phyloP scores from a whole-genome alignment of 257 asterid species.

The Solanum sejunctum region DNA sequence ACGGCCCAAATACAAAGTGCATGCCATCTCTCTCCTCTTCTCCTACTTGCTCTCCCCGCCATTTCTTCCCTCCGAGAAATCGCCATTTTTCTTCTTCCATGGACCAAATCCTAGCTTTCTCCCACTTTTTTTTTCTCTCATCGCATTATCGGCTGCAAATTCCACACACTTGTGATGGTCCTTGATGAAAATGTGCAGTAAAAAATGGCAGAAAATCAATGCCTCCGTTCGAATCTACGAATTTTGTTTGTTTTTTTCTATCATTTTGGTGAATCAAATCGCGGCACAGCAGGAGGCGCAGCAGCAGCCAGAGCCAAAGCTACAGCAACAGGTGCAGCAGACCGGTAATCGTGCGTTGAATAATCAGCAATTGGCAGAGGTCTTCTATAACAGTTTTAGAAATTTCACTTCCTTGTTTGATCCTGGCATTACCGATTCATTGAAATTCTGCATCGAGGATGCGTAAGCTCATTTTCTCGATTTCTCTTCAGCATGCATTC shows the following conservation, averaged over 20 bases:
- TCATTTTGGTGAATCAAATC: background rate
- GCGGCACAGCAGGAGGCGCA: background rate
- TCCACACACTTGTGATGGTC: background rate
- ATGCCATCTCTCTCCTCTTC: constrained; percentile 1
- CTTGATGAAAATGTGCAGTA: constrained; percentile 1
- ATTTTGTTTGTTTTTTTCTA: background rate
- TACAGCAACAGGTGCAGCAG: background rate
- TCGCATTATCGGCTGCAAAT: background rate
- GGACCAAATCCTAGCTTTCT: background rate
- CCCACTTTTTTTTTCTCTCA: background rate
- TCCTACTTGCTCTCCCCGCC: constrained; percentile 81
- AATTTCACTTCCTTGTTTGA: constrained; percentile 41
- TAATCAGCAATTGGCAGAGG: constrained; percentile 33
- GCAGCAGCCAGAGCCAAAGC: background rate
- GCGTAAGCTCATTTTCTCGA: constrained; percentile 25
- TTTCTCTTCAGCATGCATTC: background rate
- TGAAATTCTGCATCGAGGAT: constrained; percentile 59
- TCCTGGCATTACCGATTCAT: constrained; percentile 30
- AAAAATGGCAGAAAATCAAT: background rate
- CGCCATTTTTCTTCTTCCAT: constrained; percentile 4
- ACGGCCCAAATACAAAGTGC: background rate
- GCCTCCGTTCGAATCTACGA: background rate
- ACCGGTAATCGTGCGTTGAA: constrained; percentile 21
- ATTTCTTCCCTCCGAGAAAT: constrained; percentile 43
- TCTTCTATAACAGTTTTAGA: constrained; percentile 40